Conservation (phyloP, 2,329 filamentous ascomycete genomes). For the Alternaria gansuensis region DNA sequence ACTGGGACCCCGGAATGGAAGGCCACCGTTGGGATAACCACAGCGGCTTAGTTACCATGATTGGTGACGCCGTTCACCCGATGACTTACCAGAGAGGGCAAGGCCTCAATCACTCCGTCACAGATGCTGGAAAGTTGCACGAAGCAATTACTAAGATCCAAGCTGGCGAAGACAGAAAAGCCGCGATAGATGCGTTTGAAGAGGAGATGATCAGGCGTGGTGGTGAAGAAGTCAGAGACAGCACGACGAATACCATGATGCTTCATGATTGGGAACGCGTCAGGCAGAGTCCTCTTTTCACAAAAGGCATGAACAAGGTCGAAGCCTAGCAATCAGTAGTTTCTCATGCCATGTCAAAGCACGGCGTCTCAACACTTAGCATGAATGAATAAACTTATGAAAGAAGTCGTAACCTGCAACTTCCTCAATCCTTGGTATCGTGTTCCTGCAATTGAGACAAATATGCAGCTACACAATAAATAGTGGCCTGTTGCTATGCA, state of each 20-base stretch:
- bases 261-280: constrained; percentile 53
- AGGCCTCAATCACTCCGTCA: constrained; percentile 60
- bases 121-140: constrained; percentile 55
- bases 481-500: background rate
- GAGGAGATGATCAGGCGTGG: constrained; percentile 55
- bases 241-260: constrained; percentile 46
- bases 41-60: constrained; percentile 49
- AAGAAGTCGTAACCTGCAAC: background rate
- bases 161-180: constrained; percentile 34
- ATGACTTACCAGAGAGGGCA: constrained; percentile 60
- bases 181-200: constrained; percentile 54
- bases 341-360: background rate
- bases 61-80: constrained; percentile 54
- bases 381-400: background rate
- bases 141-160: constrained; percentile 41
- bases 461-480: background rate
- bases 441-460: background rate
- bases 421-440: background rate
- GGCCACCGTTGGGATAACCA: constrained; percentile 48
- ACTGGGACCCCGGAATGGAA: constrained; percentile 48
- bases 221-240: constrained; percentile 45
- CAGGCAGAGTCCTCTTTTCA: constrained; percentile 47
- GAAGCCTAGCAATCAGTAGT: background rate
- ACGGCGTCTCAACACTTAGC: background rate
- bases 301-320: constrained; percentile 37